These are phyloP conservation scores for Globisporangium heterothallicum DNA, from an alignment of 352 stramenopile species.

Conservation along the genomic window DNA sequence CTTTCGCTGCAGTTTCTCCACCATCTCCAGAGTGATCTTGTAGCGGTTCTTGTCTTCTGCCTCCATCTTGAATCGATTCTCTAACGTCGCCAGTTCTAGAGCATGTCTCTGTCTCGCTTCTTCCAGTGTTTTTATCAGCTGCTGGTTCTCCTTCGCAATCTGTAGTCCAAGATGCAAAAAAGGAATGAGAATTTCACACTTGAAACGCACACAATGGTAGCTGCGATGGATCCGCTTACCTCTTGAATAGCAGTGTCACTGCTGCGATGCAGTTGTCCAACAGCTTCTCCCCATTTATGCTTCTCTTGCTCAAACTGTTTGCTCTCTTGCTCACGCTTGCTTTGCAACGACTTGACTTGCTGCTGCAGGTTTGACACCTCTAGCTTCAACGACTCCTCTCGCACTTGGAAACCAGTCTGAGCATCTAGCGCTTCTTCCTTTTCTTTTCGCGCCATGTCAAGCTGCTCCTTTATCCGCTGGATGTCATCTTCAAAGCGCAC, in stretches of 20 bases:
- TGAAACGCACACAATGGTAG: no score
- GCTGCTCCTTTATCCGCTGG: constrained; percentile 9
- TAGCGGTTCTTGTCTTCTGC: constrained; percentile 11
- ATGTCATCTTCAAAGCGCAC: constrained; percentile 16
- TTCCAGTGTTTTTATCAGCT: not conserved
- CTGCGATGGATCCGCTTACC: no score
- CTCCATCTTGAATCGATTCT: constrained; percentile 8
- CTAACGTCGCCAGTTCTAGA: constrained; percentile 1
- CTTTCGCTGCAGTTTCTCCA: constrained; percentile 5
- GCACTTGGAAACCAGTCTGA: not conserved
- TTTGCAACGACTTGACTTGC: not conserved
- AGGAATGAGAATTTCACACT: no score
- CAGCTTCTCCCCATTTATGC: constrained; percentile 14
- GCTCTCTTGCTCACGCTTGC: constrained; percentile 2
- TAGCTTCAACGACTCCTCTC: not conserved
- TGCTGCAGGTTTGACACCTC: not conserved
- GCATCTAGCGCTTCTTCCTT: not conserved
- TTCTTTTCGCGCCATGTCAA: constrained; percentile 10
- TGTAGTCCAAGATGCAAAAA: no score
- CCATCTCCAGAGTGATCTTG: constrained; percentile 12
- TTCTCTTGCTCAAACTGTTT: constrained; percentile 13
- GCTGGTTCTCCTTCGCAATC: constrained; percentile 8
- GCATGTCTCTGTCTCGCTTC: not conserved
- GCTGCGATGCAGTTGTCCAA: not conserved
- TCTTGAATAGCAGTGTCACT: constrained; percentile 5